Percentiles rank a stretch among this genome's conserved stretches.
Conservation (phyloP, 768 basidiomycete genomes). For the Nidularia sp. region DNA sequence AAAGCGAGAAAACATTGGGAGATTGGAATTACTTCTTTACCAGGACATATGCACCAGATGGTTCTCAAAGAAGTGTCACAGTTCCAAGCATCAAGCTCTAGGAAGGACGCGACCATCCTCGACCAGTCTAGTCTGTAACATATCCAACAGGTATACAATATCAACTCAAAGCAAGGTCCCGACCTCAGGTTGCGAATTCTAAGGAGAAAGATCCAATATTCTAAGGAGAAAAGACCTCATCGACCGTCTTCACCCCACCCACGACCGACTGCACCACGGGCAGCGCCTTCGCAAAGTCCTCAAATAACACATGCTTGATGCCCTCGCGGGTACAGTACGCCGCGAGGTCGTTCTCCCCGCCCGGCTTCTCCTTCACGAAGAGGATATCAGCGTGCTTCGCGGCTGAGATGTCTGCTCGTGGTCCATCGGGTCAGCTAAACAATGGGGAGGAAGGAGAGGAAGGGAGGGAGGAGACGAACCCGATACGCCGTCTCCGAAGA, state of each 20-base stretch:
- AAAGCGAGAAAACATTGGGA: no score
- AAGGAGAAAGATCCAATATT: neutral
- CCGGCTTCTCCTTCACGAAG: constrained; percentile 83
- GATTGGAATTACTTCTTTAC: no score
- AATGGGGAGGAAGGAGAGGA: neutral
- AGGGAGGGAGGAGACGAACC: constrained; percentile 41
- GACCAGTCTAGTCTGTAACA: no score
- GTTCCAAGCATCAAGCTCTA: no score
- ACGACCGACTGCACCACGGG: constrained; percentile 66
- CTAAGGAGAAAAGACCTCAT: constrained; percentile 34
- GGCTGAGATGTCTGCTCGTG: constrained; percentile 75
- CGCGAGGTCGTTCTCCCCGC: constrained; percentile 83
- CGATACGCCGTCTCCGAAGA: constrained; percentile 97
- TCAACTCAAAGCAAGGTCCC: no score
- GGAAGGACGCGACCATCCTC: no score
- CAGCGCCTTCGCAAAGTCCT: constrained; percentile 62
- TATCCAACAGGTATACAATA: no score
- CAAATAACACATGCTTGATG: constrained; percentile 78
- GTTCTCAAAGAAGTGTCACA: no score
- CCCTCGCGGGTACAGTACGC: constrained; percentile 75
- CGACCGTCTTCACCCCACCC: constrained; percentile 56
- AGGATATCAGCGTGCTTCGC: constrained; percentile 89
- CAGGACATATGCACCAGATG: no score
- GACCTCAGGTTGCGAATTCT: no score
- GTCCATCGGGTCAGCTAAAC: neutral